phyloP scores from a whole-genome alignment of 2,329 filamentous ascomycete genomes.

The Graphilbum sp. region DNA sequence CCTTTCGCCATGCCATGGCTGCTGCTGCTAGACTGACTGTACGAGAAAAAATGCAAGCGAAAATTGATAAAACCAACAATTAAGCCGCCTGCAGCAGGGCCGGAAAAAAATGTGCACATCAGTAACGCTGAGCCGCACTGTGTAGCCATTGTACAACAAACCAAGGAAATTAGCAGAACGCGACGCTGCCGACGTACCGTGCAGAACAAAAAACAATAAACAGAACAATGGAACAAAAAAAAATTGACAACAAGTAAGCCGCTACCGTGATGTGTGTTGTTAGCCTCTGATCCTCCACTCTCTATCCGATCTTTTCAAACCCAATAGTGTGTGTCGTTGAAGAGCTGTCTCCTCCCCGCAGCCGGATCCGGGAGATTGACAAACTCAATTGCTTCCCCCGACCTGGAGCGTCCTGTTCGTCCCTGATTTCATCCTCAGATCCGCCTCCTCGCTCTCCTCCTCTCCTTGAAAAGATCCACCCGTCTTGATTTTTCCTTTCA shows the following conservation, averaged over 20 bases:
- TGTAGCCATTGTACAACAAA: constrained; percentile 1
- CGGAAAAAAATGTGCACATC: constrained; percentile 1
- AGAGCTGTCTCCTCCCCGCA: not conserved
- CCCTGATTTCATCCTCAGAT: not conserved
- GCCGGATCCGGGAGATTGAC: constrained; percentile 2
- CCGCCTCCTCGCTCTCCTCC: not conserved
- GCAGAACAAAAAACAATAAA: constrained; percentile 16
- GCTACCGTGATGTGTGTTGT: constrained; percentile 1
- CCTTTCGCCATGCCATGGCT: constrained; percentile 1
- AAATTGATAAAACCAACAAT: constrained; percentile 4
- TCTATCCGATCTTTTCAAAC: too few relatives aligned
- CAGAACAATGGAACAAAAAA: constrained; percentile 7
- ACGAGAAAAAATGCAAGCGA: constrained; percentile 1
- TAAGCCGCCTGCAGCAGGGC: constrained; percentile 10
- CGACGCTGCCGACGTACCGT: constrained; percentile 6
- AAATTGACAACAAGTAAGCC: constrained; percentile 4
- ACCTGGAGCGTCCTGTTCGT: constrained; percentile 2
- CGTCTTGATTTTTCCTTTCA: too few relatives aligned
- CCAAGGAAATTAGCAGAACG: constrained; percentile 15
- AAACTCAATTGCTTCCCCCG: constrained; percentile 10
- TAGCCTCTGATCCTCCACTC: not conserved
- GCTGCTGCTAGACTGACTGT: constrained; percentile 6
- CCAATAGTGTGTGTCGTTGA: not conserved
- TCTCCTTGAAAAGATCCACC: too few relatives aligned
- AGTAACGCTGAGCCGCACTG: too few relatives aligned